phyloP scores from a whole-genome alignment of 768 basidiomycete genomes.

The Tulasnella sp. region DNA sequence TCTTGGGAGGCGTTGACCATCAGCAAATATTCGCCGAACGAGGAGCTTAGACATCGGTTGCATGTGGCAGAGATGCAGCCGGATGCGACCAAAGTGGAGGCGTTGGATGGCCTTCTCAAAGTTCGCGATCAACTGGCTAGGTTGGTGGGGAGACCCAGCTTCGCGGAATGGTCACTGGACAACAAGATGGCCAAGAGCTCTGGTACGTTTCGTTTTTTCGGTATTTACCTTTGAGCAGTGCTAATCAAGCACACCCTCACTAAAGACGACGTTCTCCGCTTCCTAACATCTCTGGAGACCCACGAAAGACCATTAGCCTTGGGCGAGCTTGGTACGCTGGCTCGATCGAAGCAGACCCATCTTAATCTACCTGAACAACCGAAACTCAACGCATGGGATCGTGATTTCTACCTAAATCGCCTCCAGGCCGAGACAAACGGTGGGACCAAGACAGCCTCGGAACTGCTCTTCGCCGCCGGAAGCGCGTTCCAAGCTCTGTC shows the following conservation, averaged over 20 bases:
- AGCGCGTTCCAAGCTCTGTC: conserved; percentile 88
- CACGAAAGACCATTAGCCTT: conserved; percentile 71
- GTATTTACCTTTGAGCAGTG: neutral
- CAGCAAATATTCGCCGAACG: conserved; percentile 75
- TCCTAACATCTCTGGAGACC: conserved; percentile 68
- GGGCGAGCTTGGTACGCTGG: conserved; percentile 51
- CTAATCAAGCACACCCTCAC: neutral
- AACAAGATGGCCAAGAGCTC: conserved; percentile 98
- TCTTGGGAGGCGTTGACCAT: conserved; percentile 90
- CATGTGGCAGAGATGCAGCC: conserved; percentile 65
- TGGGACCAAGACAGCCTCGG: neutral
- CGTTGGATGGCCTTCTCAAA: conserved; percentile 62
- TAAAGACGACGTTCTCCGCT: conserved; percentile 74
- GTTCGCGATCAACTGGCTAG: conserved; percentile 73
- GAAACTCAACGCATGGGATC: conserved; percentile 87
- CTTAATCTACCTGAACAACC: conserved; percentile 35
- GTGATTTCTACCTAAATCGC: conserved; percentile 81
- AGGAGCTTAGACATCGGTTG: conserved; percentile 68
- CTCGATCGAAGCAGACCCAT: conserved; percentile 58
- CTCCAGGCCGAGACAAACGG: neutral
- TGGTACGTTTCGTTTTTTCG: conserved; percentile 36
- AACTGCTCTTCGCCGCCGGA: conserved; percentile 50
- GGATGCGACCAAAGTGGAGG: conserved; percentile 60
- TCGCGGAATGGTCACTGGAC: conserved; percentile 71
- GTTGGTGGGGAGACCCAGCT: conserved; percentile 76